Percentiles rank a stretch among this genome's conserved stretches.
phyloP scores from a whole-genome alignment of 2,329 filamentous ascomycete species.

The Rugonectria rugulosa region DNA sequence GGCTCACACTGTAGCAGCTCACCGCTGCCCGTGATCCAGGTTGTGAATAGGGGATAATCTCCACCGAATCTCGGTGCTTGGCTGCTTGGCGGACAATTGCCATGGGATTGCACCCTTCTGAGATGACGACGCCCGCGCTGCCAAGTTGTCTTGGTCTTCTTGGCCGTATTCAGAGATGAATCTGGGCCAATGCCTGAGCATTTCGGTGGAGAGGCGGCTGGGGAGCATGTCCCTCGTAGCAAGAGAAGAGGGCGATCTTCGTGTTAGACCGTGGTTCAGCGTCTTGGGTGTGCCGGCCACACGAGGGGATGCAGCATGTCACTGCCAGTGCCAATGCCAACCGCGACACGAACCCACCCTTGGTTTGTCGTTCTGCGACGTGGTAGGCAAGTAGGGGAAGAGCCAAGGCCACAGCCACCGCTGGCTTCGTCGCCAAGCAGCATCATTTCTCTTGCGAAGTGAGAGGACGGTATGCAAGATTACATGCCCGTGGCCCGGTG shows the following conservation, averaged over 20 bases:
- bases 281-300: too few species aligned
- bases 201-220: not conserved
- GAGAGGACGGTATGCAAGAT: too few species aligned
- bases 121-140: slow-evolving; percentile 13
- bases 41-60: slow-evolving; percentile 39
- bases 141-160: too few species aligned
- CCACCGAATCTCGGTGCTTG: slow-evolving; percentile 34
- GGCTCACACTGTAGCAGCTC: slow-evolving; percentile 28
- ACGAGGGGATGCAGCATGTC: slow-evolving; percentile 9
- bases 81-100: slow-evolving; percentile 14
- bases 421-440: slow-evolving; percentile 1
- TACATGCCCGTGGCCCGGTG: too few species aligned
- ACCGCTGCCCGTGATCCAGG: slow-evolving; percentile 11
- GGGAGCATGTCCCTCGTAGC: too few species aligned
- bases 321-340: slow-evolving; percentile 5
- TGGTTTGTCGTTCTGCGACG: slow-evolving; percentile 1
- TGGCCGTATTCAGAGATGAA: slow-evolving; percentile 2
- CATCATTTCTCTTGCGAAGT: slow-evolving; percentile 12
- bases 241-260: too few species aligned
- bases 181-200: not conserved
- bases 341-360: slow-evolving; percentile 15
- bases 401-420: slow-evolving; percentile 8
- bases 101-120: slow-evolving; percentile 5
- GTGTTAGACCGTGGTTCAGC: too few species aligned
- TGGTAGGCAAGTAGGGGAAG: too few species aligned